Percentiles rank a stretch among this genome's conserved stretches.
Conservation (phyloP, 352 stramenopile genomes). For the Phytophthora syringae region DNA sequence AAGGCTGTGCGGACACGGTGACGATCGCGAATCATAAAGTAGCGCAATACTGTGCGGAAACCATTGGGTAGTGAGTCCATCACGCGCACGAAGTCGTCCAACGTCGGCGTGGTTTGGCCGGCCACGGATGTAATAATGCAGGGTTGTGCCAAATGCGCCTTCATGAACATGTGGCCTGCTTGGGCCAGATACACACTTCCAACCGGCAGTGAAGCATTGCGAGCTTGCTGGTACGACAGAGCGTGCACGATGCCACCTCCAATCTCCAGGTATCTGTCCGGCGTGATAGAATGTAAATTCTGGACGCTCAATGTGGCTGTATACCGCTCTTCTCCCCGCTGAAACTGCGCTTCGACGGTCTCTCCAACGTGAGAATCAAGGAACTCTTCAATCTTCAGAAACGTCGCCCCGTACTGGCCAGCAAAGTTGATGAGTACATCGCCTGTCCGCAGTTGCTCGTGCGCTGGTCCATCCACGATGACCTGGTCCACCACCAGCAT, state of each 20-base stretch:
- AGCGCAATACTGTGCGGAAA: slow-evolving; percentile 83
- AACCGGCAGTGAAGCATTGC: slow-evolving; percentile 80
- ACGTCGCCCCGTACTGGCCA: slow-evolving; percentile 78
- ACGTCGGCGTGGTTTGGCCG: slow-evolving; percentile 75
- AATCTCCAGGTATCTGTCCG: slow-evolving; percentile 84
- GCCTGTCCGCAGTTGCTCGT: slow-evolving; percentile 78
- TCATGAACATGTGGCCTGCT: slow-evolving; percentile 92
- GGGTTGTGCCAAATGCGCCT: slow-evolving; percentile 82
- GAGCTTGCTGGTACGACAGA: slow-evolving; percentile 89
- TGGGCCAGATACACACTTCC: slow-evolving; percentile 87
- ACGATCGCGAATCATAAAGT: slow-evolving; percentile 88
- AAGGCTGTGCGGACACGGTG: slow-evolving; percentile 87
- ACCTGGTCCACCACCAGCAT: slow-evolving; percentile 92
- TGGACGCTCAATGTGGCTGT: slow-evolving; percentile 55
- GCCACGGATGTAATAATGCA: slow-evolving; percentile 90
- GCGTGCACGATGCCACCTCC: slow-evolving; percentile 88
- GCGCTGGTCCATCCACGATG: slow-evolving; percentile 77
- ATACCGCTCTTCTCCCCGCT: slow-evolving; percentile 71
- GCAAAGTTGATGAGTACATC: slow-evolving; percentile 90
- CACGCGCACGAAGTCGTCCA: slow-evolving; percentile 85
- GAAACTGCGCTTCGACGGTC: slow-evolving; percentile 73
- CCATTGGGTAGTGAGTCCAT: slow-evolving; percentile 79
- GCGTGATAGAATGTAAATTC: slow-evolving; percentile 88
- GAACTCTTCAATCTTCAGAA: slow-evolving; percentile 82
- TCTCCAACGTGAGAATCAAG: slow-evolving; percentile 76